Base-by-base conservation (phyloP, 805 yeast species). In the Cyberlindnera nakhonratchasimensis region DNA sequence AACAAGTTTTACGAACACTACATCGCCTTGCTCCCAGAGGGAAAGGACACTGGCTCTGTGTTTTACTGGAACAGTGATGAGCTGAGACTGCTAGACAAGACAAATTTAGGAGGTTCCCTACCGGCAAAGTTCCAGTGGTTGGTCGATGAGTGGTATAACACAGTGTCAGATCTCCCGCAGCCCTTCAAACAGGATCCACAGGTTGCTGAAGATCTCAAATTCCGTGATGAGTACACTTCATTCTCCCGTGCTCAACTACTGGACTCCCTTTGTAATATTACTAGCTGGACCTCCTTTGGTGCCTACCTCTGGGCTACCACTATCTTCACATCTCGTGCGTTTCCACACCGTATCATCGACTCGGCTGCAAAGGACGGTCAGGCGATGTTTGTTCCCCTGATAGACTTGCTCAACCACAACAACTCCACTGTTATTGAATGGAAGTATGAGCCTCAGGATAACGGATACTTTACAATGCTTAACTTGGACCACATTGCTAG, bases 401-500 rank as follows among this genome's bases (percentile, higher is more conserved):
- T 89, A 5, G 97, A 89, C 58, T 63, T 87, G 20, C 60, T 89
- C 42, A 89, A 90, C 55, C 97, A 89, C 63, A 64, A 72, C 47
- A 79, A 84, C 5, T 57, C 58, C 18, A 67, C 84, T 0, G 73
- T 76, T 40, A 88, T 86, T 1, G 66, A 75, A n/a, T 89, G 97
- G 97, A 54, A 52, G 3, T 60, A 58, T 33, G 54, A 64, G 4
- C 43, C 46, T 3, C 46, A 46, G 3, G 25, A 20, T 11, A 38
- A 20, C 4, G 58, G 45, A 2, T 55, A 33, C 32, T 58, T 58
- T 33, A 35, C 56, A 2, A 34, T 58, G 32, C 47, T 43, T 12
- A 55, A 45, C 29, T 20, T 37, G 18, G 57, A 51, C 11, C 20
- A 35, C 3, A 26, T 37, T 9, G 18, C 42, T 4, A 49, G 45